Base-by-base conservation (phyloP, 495 filamentous ascomycete genomes). In the Friedmanniomyces simplex region DNA sequence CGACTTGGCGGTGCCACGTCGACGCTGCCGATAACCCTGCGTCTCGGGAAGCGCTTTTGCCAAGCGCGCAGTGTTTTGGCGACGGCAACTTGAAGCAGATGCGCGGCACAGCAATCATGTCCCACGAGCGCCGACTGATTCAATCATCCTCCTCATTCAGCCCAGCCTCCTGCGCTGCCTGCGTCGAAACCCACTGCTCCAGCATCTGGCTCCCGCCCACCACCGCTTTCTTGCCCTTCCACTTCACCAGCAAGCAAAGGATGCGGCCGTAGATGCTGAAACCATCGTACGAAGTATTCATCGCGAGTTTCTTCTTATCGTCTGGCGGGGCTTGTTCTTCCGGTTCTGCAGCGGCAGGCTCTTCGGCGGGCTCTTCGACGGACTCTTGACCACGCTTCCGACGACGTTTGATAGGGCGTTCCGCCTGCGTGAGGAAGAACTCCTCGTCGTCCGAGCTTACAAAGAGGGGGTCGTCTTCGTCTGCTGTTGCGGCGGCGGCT, bases 221-320 rank as follows among this genome's bases (percentile, higher is more conserved):
- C 47, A 68, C 50, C 36, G 47, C 54, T 36, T 59, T 76, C 66
- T 63, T 66, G 11, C 80, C 82, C 56, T 76, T 82, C 39, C 85
- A 78, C 69, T 94, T 91, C 59, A 98, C 85, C 14, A 97, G 82
- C 37, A 98, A 73, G 68, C 90, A 97, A 37, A 98, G 75, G 30
- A 95, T 87, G 58, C 88, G 85, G 8, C 91, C 88, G 71, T 93
- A 91, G 69, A 98, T 96, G 64, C 82, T 84, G 70, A 96, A 98
- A 32, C 93, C 91, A 63, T 97, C 90, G 69, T 96, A 97, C 22
- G 84, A 83, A 25, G 89, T 95, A 53, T 82, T 79, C 69, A 96
- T 77, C 1, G 76, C 78, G 61, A 94, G 69, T 70, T 96, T 96
- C 76, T 97, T 96, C 71, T 89, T 88, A 65, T 95, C 87, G 53